Evolutionary conservation across 139 green algal species (phyloP).

Genomic region (Yamagishiella unicocca): DNA sequence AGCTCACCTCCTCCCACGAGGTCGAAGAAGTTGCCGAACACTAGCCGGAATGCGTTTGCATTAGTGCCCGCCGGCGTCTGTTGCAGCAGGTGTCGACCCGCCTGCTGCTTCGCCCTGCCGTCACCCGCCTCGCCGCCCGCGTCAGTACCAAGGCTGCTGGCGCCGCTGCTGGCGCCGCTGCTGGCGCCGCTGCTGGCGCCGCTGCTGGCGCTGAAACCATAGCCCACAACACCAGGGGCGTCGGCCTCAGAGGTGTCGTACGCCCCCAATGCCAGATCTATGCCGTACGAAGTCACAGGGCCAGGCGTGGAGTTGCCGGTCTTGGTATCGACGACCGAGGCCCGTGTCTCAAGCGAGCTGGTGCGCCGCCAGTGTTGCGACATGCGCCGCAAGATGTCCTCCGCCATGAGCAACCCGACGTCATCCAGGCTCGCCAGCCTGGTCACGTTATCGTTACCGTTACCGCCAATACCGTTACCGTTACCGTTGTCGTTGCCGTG

Average conservation of each 20-base stretch:
- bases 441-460: neutral
- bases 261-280: neutral
- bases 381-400: constrained; percentile 19
- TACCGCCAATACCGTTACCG: neutral
- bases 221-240: neutral
- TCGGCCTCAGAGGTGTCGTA: neutral
- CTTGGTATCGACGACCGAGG: neutral
- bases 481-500: neutral
- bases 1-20: constrained; percentile 18
- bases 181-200: neutral
- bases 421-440: neutral
- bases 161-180: neutral
- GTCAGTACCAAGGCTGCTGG: neutral
- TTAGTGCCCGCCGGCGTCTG: neutral
- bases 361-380: neutral
- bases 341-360: neutral
- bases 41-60: constrained; percentile 38
- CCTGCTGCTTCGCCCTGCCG: too few species aligned
- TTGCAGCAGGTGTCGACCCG: constrained; percentile 9
- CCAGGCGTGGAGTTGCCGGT: neutral
- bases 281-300: too few species aligned
- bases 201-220: neutral
- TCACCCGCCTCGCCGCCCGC: neutral
- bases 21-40: constrained; percentile 51
- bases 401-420: neutral